Conservation (phyloP, 306 rosid genomes). For the Glycine tomentella region DNA sequence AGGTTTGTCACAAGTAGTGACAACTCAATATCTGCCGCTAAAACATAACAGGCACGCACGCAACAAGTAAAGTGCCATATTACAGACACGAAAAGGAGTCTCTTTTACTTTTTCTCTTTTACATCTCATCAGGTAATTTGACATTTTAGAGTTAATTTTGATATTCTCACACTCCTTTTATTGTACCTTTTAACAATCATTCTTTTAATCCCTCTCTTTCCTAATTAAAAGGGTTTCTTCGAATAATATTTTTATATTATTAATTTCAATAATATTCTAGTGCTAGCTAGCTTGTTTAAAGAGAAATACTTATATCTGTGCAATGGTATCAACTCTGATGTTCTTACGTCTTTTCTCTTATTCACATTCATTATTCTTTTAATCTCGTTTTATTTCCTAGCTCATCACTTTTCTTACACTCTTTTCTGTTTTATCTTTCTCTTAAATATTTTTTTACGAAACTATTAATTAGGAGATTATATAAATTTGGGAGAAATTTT, state of each 20-base stretch:
- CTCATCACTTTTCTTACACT: not conserved
- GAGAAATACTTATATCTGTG: not conserved
- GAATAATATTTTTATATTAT: not conserved
- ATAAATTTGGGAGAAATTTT: no score
- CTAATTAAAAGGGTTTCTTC: not conserved
- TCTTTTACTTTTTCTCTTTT: no score
- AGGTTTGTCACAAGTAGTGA: no score
- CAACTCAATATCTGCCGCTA: no score
- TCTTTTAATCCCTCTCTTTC: not conserved
- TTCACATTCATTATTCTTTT: not conserved
- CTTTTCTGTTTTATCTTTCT: not conserved
- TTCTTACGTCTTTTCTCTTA: not conserved
- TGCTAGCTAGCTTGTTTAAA: not conserved
- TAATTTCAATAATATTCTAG: not conserved
- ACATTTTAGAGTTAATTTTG: no score
- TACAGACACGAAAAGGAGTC: no score
- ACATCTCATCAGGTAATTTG: no score
- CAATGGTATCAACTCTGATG: not conserved
- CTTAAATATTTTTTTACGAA: not conserved
- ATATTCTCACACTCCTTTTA: no score
- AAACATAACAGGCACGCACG: no score
- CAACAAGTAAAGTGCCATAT: no score
- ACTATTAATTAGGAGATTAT: not conserved
- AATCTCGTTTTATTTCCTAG: not conserved
- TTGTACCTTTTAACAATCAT: not conserved